Evolutionary conservation across 2,329 filamentous ascomycete genomes (phyloP).

Genomic region (Phialophora verrucosa): DNA sequence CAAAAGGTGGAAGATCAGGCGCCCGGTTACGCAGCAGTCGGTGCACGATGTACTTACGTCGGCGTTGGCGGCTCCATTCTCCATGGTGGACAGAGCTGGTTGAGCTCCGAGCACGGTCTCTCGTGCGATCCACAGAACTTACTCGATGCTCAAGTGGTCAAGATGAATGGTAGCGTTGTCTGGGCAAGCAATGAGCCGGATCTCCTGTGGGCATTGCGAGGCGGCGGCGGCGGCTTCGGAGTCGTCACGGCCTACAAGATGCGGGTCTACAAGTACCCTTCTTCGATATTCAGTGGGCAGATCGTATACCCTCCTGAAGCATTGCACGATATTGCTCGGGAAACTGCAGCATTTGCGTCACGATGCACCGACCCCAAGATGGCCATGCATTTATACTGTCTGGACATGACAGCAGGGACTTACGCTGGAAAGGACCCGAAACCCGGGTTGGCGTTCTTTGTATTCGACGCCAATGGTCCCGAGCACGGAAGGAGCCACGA

Average conservation of each 20-base stretch:
- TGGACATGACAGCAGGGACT: constrained; percentile 24
- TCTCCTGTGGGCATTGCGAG: constrained; percentile 51
- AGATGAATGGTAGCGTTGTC: constrained; percentile 45
- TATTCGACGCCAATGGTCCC: constrained; percentile 26
- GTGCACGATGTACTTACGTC: constrained; percentile 47
- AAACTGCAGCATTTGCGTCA: constrained; percentile 23
- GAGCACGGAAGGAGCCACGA: constrained; percentile 26
- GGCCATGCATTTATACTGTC: constrained; percentile 29
- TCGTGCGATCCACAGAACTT: constrained; percentile 50
- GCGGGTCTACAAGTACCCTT: constrained; percentile 30
- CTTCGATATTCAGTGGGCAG: constrained; percentile 33
- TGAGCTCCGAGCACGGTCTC: constrained; percentile 48
- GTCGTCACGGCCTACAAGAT: constrained; percentile 33
- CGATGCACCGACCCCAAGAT: constrained; percentile 25
- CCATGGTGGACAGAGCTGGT: constrained; percentile 49
- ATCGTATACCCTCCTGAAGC: constrained; percentile 31
- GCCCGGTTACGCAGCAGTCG: constrained; percentile 45
- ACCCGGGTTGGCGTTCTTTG: constrained; percentile 29
- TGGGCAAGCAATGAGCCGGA: constrained; percentile 51
- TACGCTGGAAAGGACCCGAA: constrained; percentile 26
- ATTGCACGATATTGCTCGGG: constrained; percentile 26
- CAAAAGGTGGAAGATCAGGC: constrained; percentile 44
- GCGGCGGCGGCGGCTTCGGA: constrained; percentile 45
- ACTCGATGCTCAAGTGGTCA: constrained; percentile 49
- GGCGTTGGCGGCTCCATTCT: constrained; percentile 49